Conservation (phyloP, 2,329 filamentous ascomycete species). For the Monascus ruber region DNA sequence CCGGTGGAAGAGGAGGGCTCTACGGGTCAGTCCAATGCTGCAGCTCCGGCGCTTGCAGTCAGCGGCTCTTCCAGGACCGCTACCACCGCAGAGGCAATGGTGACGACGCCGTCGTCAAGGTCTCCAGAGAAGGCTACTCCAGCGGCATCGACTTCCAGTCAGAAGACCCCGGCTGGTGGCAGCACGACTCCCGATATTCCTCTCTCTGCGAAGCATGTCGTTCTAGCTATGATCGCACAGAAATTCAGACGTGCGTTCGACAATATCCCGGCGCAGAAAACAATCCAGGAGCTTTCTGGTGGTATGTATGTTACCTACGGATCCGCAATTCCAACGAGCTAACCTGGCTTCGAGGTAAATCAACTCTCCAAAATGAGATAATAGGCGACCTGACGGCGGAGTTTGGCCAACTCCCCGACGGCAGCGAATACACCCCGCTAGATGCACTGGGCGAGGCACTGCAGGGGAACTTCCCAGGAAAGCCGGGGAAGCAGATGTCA, state of each 20-base stretch:
- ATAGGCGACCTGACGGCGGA: conserved; percentile 32
- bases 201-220: conserved; percentile 22
- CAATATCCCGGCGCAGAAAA: conserved; percentile 15
- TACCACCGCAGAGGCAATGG: neutral
- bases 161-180: neutral
- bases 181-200: neutral
- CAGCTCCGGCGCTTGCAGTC: too few relatives aligned
- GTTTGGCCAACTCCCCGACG: conserved; percentile 31
- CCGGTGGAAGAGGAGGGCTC: too few relatives aligned
- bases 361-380: conserved; percentile 36
- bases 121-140: neutral
- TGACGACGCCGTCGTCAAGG: neutral
- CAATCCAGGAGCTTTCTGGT: conserved; percentile 23
- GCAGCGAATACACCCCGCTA: conserved; percentile 28
- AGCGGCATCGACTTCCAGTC: conserved; percentile 1
- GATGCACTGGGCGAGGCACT: conserved; percentile 19
- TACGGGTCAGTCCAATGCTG: too few relatives aligned
- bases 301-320: conserved; percentile 6
- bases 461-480: conserved; percentile 18
- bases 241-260: conserved; percentile 17
- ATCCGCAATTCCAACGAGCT: neutral
- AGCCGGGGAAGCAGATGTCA: conserved; percentile 19
- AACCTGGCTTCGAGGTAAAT: conserved; percentile 19
- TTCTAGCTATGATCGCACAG: conserved; percentile 22
- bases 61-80: neutral